Conservation (phyloP, 2,329 filamentous ascomycete species). For the Aspergillus vadensis region DNA sequence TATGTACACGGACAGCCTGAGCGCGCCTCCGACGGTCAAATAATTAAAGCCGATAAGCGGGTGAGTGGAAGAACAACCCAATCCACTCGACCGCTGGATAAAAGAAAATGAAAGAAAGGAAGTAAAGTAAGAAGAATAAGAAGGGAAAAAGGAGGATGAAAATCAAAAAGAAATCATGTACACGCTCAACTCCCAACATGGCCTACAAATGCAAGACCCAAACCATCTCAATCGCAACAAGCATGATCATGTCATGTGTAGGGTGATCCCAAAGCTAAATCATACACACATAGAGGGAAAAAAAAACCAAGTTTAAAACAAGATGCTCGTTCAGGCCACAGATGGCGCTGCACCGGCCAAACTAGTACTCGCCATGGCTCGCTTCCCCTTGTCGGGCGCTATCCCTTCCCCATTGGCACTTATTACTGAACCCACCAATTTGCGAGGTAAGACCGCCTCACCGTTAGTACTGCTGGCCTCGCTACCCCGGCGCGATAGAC, state of each 20-base stretch:
- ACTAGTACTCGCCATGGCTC: constrained; percentile 5
- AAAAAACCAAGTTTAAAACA: background rate
- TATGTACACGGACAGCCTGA: background rate
- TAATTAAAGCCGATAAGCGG: background rate
- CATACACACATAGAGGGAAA: background rate
- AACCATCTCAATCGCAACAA: background rate
- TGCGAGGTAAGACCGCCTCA: constrained; percentile 32
- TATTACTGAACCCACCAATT: constrained; percentile 25
- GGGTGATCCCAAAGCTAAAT: background rate
- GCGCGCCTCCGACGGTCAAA: background rate
- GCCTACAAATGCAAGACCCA: background rate
- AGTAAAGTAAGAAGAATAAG: background rate
- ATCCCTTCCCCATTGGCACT: constrained; percentile 31
- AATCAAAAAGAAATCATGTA: background rate
- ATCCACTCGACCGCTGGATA: background rate
- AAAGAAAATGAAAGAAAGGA: background rate
- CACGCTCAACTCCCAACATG: background rate
- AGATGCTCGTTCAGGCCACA: constrained; percentile 17
- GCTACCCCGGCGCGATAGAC: constrained; percentile 42
- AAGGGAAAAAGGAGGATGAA: background rate
- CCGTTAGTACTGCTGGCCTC: constrained; percentile 42
- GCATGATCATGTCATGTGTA: background rate
- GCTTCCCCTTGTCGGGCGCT: constrained; percentile 24
- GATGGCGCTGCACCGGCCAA: constrained; percentile 21
- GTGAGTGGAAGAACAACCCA: constrained; percentile 1